Percentiles rank a stretch among this genome's conserved stretches.
These are phyloP conservation scores for Terfezia boudieri DNA, from an alignment of 495 filamentous ascomycete genomes.

Conservation along the genomic window DNA sequence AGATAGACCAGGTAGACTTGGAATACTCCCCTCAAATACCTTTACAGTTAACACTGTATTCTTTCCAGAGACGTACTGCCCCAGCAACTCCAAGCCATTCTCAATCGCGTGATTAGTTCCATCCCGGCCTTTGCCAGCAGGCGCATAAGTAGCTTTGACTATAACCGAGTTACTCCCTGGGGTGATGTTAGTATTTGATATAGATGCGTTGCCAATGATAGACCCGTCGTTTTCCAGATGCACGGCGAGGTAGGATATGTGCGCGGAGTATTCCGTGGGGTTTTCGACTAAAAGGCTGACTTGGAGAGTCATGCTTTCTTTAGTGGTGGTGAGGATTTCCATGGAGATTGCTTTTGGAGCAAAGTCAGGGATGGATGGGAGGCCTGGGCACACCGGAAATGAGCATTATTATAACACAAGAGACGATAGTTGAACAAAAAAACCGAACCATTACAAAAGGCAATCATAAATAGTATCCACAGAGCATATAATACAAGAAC, in stretches of 20 bases:
- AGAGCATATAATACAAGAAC: no score
- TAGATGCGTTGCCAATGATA: conserved; percentile 47
- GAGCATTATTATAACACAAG: conserved; percentile 18
- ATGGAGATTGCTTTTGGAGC: conserved; percentile 23
- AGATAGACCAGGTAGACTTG: conserved; percentile 48
- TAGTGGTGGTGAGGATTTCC: conserved; percentile 42
- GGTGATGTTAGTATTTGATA: conserved; percentile 33
- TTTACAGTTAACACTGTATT: conserved; percentile 59
- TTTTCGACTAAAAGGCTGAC: conserved; percentile 65
- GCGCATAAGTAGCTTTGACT: conserved; percentile 55
- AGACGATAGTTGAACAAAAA: no score
- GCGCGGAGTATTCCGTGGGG: conserved; percentile 62
- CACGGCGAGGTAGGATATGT: conserved; percentile 55
- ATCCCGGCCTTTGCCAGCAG: conserved; percentile 34
- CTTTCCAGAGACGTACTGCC: conserved; percentile 65
- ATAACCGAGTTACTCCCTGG: conserved; percentile 48
- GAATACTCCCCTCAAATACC: conserved; percentile 46
- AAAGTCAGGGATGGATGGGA: conserved; percentile 25
- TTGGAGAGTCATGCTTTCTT: conserved; percentile 41
- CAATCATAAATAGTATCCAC: no score
- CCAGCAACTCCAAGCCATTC: conserved; percentile 34
- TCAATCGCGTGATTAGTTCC: conserved; percentile 37
- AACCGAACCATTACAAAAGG: no score
- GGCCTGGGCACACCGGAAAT: conserved; percentile 29
- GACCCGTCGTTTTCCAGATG: conserved; percentile 51